phyloP scores from a whole-genome alignment of 2,329 filamentous ascomycete species.

The Beauveria scarabaeidicola region DNA sequence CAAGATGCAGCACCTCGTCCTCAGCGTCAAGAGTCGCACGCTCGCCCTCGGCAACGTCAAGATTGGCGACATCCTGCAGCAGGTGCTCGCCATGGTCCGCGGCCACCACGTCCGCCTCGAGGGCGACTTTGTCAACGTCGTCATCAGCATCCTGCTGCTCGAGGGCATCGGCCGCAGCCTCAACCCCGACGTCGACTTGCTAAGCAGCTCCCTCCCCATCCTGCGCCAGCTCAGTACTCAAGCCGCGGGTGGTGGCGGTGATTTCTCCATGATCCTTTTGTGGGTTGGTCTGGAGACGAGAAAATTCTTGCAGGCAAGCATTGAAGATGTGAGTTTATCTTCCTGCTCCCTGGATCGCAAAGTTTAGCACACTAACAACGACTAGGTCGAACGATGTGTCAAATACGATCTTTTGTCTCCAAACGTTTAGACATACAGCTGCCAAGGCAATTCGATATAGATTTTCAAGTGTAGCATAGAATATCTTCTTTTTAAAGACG shows the following conservation, averaged over 20 bases:
- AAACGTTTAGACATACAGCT: conserved; percentile 54
- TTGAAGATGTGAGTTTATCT: conserved; percentile 64
- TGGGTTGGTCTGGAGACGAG: conserved; percentile 88
- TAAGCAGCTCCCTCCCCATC: conserved; percentile 81
- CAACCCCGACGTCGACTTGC: conserved; percentile 79
- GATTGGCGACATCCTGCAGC: conserved; percentile 88
- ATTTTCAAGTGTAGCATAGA: conserved; percentile 1
- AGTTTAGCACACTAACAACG: neutral
- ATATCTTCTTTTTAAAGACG: neutral
- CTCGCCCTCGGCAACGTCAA: conserved; percentile 90
- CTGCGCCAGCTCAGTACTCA: conserved; percentile 78
- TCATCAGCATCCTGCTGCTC: conserved; percentile 84
- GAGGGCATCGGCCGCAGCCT: conserved; percentile 88
- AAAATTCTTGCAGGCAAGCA: conserved; percentile 79
- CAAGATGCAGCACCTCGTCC: conserved; percentile 92
- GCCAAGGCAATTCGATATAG: conserved; percentile 1
- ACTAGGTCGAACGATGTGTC: conserved; percentile 74
- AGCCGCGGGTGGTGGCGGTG: conserved; percentile 62
- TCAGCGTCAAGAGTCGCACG: conserved; percentile 82
- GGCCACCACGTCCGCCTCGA: conserved; percentile 88
- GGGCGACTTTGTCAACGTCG: conserved; percentile 97
- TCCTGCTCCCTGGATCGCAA: neutral
- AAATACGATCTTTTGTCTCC: conserved; percentile 84
- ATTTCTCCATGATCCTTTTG: conserved; percentile 79
- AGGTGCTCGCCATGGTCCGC: conserved; percentile 87